phyloP scores from a whole-genome alignment of 305 asterid species.

The Withania somnifera region DNA sequence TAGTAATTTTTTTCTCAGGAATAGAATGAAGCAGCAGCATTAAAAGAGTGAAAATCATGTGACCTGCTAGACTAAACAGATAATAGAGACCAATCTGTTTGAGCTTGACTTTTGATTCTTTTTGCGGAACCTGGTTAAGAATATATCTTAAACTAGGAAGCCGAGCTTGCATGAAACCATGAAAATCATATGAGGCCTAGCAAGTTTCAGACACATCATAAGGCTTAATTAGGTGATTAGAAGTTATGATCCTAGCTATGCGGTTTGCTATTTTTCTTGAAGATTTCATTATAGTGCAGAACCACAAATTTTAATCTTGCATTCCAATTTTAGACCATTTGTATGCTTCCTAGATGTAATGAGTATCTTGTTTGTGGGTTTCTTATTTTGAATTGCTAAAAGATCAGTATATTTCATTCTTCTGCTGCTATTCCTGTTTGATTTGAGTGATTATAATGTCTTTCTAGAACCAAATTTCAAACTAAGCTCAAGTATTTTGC shows the following conservation, averaged over 20 bases:
- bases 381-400: not conserved
- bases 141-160: not conserved
- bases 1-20: not conserved
- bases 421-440: too few species aligned
- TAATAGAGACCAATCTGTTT: not conserved
- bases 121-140: too few species aligned
- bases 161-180: not conserved
- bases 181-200: not conserved
- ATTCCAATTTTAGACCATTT: not conserved
- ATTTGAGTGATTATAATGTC: too few species aligned
- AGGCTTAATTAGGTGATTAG: not conserved
- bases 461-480: too few species aligned
- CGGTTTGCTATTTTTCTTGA: not conserved
- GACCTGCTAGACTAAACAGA: too few species aligned
- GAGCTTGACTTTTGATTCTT: not conserved
- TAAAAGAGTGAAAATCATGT: not conserved
- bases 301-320: not conserved
- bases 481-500: too few species aligned
- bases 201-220: not conserved
- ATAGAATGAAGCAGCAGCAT: not conserved
- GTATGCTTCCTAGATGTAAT: not conserved
- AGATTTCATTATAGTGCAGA: not conserved
- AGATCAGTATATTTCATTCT: conserved; percentile 3
- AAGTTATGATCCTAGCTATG: not conserved
- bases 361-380: not conserved